Evolutionary conservation across 1,284 basidiomycete species (phyloP), one percentile per base, ranked within the genome.

Genomic region (Abortiporus biennis): DNA sequence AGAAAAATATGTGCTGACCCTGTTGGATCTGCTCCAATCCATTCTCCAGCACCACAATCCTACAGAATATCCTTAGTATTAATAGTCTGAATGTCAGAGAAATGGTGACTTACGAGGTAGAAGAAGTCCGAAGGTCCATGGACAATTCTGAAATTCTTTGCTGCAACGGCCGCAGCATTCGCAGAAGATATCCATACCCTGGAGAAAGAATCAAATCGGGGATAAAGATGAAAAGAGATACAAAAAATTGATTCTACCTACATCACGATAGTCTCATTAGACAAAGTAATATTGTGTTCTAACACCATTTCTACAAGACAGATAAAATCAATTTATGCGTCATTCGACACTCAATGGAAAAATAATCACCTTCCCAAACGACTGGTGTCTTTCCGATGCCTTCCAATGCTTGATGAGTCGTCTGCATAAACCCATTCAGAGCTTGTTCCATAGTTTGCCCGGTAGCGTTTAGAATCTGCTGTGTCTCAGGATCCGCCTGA

Each of bases 41-140:
- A 93, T 31, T 62, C 77, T 2, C 91, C 90, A 1, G 64, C 79
- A 13, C 92, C 90, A 57, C 87, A 89, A 53, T 90, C 85, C 80
- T 80, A 19, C 40, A 30, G 2, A 36, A 29, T 6, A 15, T n/a
- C 13, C 4, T 32, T 13, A 43, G 20, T 25, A 8, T 38, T 6
- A 30, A 17, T 24, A 21, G 9, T 11, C 13, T 15, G 22, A n/a
- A n/a, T 1, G 19, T 15, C 13, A 11, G 21, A 12, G 6, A 6
- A 1, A 21, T 3, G n/a, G 27, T 37, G 12, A 56, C 66, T 30
- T 16, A 64, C 71, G 12, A 83, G 66, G 57, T 83, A 83, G 57
- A 81, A 76, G 57, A 69, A 76, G 47, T 76, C 67, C 12, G 68
- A 69, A 0, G 77, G 62, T 2, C 72, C 69, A 46, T 78, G 74